Conservation (phyloP, 2,329 filamentous ascomycete genomes). For the Salinomyces thailandicus region DNA sequence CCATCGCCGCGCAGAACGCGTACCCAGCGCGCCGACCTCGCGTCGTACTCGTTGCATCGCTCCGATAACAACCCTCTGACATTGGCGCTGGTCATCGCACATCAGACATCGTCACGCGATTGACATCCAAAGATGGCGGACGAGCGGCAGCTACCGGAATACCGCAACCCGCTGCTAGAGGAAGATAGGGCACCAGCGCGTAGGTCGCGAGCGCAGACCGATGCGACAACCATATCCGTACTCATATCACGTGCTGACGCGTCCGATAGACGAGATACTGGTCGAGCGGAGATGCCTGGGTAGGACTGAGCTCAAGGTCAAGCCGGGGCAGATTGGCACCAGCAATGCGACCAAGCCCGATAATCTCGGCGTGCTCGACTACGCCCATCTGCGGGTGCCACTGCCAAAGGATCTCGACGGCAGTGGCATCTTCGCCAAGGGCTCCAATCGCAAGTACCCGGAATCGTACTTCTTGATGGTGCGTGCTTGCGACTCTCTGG, state of each 20-base stretch:
- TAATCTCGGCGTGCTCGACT: slow-evolving; percentile 79
- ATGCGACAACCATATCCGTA: background rate
- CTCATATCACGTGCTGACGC: too few relatives aligned
- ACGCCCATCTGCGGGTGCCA: slow-evolving; percentile 87
- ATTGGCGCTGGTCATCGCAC: background rate
- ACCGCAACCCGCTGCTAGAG: slow-evolving; percentile 55
- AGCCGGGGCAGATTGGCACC: slow-evolving; percentile 61
- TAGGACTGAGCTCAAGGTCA: slow-evolving; percentile 80
- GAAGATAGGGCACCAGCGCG: slow-evolving; percentile 52
- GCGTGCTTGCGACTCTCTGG: too few relatives aligned
- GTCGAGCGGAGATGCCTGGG: slow-evolving; percentile 78
- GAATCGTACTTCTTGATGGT: slow-evolving; percentile 94
- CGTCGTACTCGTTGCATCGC: background rate
- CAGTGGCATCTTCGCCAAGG: slow-evolving; percentile 84
- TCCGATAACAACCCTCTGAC: background rate
- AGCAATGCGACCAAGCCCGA: slow-evolving; percentile 61
- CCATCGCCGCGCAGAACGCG: too few relatives aligned
- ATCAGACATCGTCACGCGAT: background rate
- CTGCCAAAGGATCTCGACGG: slow-evolving; percentile 77
- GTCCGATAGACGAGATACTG: slow-evolving; percentile 42
- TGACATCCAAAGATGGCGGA: slow-evolving; percentile 1
- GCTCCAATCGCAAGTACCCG: slow-evolving; percentile 50
- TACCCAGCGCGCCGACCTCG: background rate
- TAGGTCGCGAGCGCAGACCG: slow-evolving; percentile 34
- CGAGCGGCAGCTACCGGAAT: slow-evolving; percentile 42